Evolutionary conservation across 2,329 filamentous ascomycete genomes (phyloP), one percentile per base, ranked within the genome.

Genomic region (Botrytis pseudocinerea): DNA sequence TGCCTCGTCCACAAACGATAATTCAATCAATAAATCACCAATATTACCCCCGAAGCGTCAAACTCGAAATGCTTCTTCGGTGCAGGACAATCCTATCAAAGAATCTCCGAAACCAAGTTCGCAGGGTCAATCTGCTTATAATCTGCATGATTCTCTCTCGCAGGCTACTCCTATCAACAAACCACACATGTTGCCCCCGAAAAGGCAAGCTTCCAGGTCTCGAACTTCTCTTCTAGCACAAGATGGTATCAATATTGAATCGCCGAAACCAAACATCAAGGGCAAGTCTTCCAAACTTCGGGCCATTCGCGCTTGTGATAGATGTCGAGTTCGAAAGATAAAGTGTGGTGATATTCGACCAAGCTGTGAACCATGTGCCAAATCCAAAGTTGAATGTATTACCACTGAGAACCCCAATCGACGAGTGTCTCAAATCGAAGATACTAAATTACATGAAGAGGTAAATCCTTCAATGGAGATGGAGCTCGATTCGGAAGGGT

Each of bases 401-500:
- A 68, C 35, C 48, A 42, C 65, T 6, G 65, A 57, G n/a, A 25
- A n/a, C 32, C 44, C 28, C 20, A 57, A 42, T 14, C 48, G 48
- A 32, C 65, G 48, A 57, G 64, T 28, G 57, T 68, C 64, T 18
- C 35, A 38, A 22, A 42, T 28, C 32, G 35, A 10, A 20, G 18
- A 57, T 25, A 16, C 18, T 32, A 42, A 42, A n/a, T 25, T n/a
- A 25, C 48, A 57, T 25, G 38, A 57, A 68, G 65, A 68, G 25
- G 42, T 32, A 32, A 22, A 35, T 25, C 65, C 48, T 16, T 20
- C 38, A 54, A 16, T 18, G 25, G 65, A 68, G 35, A 68, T 42
- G 22, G 71, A 73, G 7, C 14, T 70, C 10, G 71, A 69, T 46
- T 73, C 71, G 1, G 71, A 73, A 54, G 42, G 44, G 12, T 46